Evolutionary conservation across 228 moss, liverwort and hornwort species (phyloP).

Genomic region (Sphagnum fallax): DNA sequence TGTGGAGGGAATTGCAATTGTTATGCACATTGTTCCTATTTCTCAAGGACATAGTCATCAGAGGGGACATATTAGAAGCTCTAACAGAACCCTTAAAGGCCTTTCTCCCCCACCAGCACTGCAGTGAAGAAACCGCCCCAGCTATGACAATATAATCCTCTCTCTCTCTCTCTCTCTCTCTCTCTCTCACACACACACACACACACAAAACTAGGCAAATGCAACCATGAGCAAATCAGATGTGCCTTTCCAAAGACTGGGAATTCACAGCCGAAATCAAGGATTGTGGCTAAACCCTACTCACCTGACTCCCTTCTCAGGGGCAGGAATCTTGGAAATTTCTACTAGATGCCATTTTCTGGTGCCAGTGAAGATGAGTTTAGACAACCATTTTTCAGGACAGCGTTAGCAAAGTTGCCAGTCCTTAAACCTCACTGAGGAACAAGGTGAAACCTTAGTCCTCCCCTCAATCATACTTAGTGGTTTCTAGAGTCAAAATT

Average conservation of each 20-base stretch:
- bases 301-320: conserved; percentile 41
- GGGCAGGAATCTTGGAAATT: conserved; percentile 23
- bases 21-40: conserved; percentile 11
- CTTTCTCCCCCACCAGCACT: conserved; percentile 40
- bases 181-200: too few relatives aligned
- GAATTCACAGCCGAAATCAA: conserved; percentile 16
- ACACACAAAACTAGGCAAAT: too few relatives aligned
- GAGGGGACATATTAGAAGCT: conserved; percentile 8
- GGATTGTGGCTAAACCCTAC: conserved; percentile 13
- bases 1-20: conserved; percentile 9
- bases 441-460: too few relatives aligned
- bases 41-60: conserved; percentile 24
- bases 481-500: too few relatives aligned
- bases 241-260: neutral
- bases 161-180: too few relatives aligned
- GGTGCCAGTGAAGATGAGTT: too few relatives aligned
- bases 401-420: too few relatives aligned
- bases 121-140: neutral
- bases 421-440: too few relatives aligned
- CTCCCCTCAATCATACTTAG: too few relatives aligned
- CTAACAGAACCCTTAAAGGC: neutral
- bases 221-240: too few relatives aligned
- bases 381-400: too few relatives aligned
- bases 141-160: too few relatives aligned
- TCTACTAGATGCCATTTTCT: neutral